Conservation (phyloP, 257 asterid genomes). For the Lithospermum erythrorhizon region DNA sequence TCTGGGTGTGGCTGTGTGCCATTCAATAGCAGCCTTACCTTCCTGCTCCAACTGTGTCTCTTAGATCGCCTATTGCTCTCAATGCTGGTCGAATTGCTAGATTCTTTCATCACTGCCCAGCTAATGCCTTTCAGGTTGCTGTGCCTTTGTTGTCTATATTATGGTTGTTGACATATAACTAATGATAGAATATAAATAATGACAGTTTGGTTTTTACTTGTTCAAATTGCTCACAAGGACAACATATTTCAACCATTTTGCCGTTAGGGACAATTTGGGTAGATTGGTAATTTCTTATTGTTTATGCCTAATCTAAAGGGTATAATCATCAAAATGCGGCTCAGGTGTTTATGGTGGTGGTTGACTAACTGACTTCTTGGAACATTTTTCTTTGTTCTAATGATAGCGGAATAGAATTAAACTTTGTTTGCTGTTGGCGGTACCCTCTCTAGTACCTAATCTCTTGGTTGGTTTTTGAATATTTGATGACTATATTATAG, state of each 20-base stretch:
- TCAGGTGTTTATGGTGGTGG: no score
- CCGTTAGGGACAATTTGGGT: conserved; percentile 74
- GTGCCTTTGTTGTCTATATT: not conserved
- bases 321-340: not conserved
- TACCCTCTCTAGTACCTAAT: conserved; percentile 74
- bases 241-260: conserved; percentile 59
- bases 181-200: conserved; percentile 1
- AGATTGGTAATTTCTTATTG: conserved; percentile 14
- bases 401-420: conserved; percentile 83
- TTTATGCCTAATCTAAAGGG: not conserved
- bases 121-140: conserved; percentile 81
- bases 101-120: conserved; percentile 78
- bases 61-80: conserved; percentile 54
- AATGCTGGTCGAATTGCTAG: conserved; percentile 69
- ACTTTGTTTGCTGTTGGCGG: conserved; percentile 96
- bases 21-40: conserved; percentile 97
- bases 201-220: conserved; percentile 10
- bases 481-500: no score
- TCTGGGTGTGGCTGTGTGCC: conserved; percentile 80
- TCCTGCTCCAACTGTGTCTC: conserved; percentile 97
- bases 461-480: conserved; percentile 20
- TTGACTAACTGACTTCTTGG: not conserved
- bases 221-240: conserved; percentile 68
- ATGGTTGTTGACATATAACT: not conserved
- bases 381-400: not conserved